phyloP scores from a whole-genome alignment of 306 rosid species.

The Citrullus mucosospermus region DNA sequence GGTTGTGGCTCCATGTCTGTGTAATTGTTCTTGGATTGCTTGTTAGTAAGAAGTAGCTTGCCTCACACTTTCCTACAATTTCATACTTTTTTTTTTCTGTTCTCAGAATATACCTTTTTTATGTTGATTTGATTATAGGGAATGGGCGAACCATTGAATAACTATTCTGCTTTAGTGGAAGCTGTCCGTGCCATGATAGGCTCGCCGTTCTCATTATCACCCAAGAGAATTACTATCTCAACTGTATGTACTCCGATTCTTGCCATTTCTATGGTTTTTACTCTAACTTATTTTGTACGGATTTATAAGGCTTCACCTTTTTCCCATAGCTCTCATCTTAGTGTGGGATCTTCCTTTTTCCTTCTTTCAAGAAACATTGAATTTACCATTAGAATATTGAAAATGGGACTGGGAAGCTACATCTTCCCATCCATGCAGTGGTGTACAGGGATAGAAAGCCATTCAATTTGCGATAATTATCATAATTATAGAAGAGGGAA shows the following conservation, averaged over 20 bases:
- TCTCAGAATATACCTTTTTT: not conserved
- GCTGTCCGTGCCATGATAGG: constrained; percentile 71
- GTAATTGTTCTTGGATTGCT: not conserved
- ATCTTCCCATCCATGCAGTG: not conserved
- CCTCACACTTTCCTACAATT: not conserved
- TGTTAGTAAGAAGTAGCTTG: not conserved
- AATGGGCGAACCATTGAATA: constrained; percentile 95
- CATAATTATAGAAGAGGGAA: not conserved
- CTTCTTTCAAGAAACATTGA: not conserved
- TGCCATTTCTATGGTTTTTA: not conserved
- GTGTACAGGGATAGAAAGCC: not conserved
- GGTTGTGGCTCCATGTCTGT: not conserved
- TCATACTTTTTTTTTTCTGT: not conserved
- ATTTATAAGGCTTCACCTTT: not conserved
- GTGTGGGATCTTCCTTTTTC: not conserved
- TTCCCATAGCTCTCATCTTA: not conserved
- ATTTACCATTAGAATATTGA: not conserved
- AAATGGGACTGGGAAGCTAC: not conserved
- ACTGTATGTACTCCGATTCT: constrained; percentile 34
- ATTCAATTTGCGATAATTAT: not conserved
- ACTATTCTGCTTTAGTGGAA: constrained; percentile 70
- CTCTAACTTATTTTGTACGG: not conserved
- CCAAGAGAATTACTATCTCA: constrained; percentile 68
- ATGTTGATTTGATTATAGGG: constrained; percentile 30
- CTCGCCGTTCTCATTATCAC: constrained; percentile 68